Evolutionary conservation across 2,329 filamentous ascomycete genomes (phyloP).

Genomic region (Phialophora verrucosa): DNA sequence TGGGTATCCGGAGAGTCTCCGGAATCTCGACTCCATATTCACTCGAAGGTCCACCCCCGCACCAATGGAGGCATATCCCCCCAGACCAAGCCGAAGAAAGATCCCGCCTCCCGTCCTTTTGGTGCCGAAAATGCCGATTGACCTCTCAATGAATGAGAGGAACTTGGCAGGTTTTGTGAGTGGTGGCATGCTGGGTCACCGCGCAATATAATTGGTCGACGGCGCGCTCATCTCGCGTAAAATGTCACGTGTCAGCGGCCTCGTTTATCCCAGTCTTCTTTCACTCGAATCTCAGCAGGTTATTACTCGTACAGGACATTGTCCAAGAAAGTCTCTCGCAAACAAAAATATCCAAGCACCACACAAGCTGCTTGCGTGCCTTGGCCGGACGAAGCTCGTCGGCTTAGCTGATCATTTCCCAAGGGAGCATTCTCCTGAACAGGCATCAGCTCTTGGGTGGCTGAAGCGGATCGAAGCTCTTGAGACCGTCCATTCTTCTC

Average conservation of each 20-base stretch:
- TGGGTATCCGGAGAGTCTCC: conserved; percentile 9
- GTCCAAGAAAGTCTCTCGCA: not conserved
- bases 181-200: not conserved
- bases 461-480: not conserved
- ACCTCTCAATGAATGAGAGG: not conserved
- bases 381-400: not conserved
- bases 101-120: not conserved
- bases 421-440: not conserved
- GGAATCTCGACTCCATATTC: not conserved
- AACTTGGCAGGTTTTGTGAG: not conserved
- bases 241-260: not conserved
- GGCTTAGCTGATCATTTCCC: not conserved
- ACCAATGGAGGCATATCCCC: not conserved
- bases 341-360: not conserved
- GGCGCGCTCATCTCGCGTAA: not conserved
- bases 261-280: not conserved
- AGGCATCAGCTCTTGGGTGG: not conserved
- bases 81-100: conserved; percentile 1
- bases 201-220: not conserved
- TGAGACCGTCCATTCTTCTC: not conserved
- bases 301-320: not conserved
- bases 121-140: conserved; percentile 9
- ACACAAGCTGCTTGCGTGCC: not conserved
- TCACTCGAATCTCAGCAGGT: not conserved
- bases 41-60: conserved; percentile 5